phyloP scores from a whole-genome alignment of 257 asterid species.

The Scutellaria galericulata region DNA sequence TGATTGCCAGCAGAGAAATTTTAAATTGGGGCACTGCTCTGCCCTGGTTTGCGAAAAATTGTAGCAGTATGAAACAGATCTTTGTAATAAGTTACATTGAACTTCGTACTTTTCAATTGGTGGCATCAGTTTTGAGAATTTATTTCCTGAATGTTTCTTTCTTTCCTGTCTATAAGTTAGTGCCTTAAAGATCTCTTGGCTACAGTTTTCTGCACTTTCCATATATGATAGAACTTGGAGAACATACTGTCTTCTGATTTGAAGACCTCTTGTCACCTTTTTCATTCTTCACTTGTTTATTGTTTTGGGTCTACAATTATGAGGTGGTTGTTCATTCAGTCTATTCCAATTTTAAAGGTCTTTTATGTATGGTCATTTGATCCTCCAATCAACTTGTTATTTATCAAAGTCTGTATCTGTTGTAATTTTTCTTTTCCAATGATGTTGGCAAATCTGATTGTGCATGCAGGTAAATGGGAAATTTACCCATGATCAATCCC shows the following conservation, averaged over 20 bases:
- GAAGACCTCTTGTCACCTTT: conserved; percentile 14
- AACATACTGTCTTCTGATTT: neutral
- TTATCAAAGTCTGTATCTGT: conserved; percentile 20
- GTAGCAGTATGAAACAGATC: neutral
- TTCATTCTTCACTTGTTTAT: conserved; percentile 2
- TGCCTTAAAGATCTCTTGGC: conserved; percentile 23
- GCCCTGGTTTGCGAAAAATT: neutral
- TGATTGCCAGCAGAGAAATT: conserved; percentile 10
- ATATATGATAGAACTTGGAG: neutral
- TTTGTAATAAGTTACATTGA: conserved; percentile 11
- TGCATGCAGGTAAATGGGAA: conserved; percentile 88
- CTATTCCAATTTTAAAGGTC: conserved; percentile 15
- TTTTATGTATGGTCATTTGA: conserved; percentile 30
- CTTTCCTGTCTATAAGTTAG: conserved; percentile 10
- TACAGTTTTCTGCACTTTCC: conserved; percentile 14
- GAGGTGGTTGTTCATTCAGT: conserved; percentile 5
- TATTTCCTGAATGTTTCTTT: conserved; percentile 15
- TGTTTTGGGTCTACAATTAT: conserved; percentile 16
- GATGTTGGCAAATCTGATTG: conserved; percentile 35
- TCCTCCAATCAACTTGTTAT: conserved; percentile 29
- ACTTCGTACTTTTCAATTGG: neutral
- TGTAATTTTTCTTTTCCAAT: neutral
- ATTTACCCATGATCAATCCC: conserved; percentile 77
- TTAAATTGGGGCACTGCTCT: neutral
- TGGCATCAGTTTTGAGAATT: neutral